Evolutionary conservation across 148 eudicot genomes (phyloP), one percentile per base, ranked within the genome.

Genomic region (Fallopia convolvulus): DNA sequence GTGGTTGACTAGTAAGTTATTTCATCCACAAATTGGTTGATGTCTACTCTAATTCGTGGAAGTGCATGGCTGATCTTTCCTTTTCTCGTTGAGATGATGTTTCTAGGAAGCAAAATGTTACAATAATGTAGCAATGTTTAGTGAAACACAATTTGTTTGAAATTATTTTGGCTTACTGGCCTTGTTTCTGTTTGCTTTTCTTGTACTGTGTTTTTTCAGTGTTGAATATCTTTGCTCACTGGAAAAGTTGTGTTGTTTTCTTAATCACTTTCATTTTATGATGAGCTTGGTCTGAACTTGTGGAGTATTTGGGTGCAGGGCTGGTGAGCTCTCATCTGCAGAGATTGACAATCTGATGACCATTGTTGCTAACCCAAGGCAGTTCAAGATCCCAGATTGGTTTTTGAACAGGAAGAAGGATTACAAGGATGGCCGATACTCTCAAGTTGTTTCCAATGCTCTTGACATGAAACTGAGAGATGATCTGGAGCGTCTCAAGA

Each of bases 401-500:
- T 93, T 93, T 42, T 83, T 93, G 10, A 93, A 93, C 84, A 91
- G 97, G 76, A 91, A 93, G 86, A 93, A 93, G 87, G 98, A 93
- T 75, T 93, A 91, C 83, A 93, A 91, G 87, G 98, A 93, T 83
- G 98, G 98, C 0, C 84, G 90, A 68, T 93, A 44, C 73, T 89
- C 97, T 47, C 97, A 93, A 74, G 98, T 93, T 71, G 85, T 88
- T 68, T 93, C 98, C 75, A 93, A 93, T 80, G 92, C 87, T 4
- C 88, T 93, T 56, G 98, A 93, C 91, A 93, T 93, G 98, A 93
- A 93, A 74, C 89, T 93, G 5, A 92, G 94, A 75, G 97, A 92
- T 79, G 97, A 92, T 72, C 92, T 92, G 75, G 97, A 90, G 85
- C 92, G 94, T 36, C 80, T 92, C 74, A 90, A 92, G 85, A 92